These are phyloP conservation scores for Eragrostis curvula DNA, from an alignment of 176 grass and related monocot species.

Conservation along the genomic window DNA sequence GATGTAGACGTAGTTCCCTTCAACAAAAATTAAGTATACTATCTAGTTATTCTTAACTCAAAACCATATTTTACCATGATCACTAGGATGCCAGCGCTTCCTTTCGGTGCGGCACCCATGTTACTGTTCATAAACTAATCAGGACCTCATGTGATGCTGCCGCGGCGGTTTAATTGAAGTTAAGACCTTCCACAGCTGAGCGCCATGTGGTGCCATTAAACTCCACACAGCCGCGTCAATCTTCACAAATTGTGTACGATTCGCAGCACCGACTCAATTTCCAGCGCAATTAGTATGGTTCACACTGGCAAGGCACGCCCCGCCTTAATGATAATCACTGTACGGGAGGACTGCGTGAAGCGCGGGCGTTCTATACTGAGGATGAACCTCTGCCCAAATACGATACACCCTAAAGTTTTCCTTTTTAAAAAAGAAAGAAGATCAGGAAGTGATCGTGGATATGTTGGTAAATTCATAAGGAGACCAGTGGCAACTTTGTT, in stretches of 20 bases:
- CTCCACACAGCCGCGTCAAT: neutral
- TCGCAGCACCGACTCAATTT: neutral
- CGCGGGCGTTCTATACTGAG: neutral
- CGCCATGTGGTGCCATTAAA: slow-evolving; percentile 47
- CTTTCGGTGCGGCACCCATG: slow-evolving; percentile 3
- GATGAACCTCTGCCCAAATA: neutral
- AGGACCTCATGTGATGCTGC: slow-evolving; percentile 34
- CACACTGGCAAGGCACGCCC: neutral
- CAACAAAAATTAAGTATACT: too few relatives aligned
- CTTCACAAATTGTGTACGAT: neutral
- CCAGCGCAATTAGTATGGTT: neutral
- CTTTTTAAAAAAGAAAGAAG: too few relatives aligned
- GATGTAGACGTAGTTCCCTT: too few relatives aligned
- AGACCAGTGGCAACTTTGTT: neutral
- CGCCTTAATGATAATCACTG: neutral
- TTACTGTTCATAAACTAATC: slow-evolving; percentile 42
- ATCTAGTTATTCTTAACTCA: neutral
- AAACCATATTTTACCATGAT: neutral
- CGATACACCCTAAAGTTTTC: too few relatives aligned
- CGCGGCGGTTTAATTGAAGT: neutral
- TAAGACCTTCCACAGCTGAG: neutral
- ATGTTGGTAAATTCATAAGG: neutral
- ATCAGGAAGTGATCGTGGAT: too few relatives aligned
- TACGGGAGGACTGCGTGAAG: too few relatives aligned
- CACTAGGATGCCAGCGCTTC: neutral